Evolutionary conservation across 2,329 filamentous ascomycete genomes (phyloP), one percentile per base, ranked within the genome.

Genomic region (Daldinia eschscholtzii): DNA sequence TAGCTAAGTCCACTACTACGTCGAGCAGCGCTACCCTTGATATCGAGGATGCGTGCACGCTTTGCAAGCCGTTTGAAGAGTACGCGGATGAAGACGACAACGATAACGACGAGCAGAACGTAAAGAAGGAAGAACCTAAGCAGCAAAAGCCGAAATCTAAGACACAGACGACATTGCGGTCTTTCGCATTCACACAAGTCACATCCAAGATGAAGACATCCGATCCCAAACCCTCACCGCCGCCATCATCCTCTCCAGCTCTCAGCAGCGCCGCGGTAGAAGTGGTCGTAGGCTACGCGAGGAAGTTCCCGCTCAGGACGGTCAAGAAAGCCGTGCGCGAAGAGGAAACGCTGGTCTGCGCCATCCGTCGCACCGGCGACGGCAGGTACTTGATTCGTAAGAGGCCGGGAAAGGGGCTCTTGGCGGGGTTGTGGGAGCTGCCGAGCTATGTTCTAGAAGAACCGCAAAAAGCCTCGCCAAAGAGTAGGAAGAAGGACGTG

Each of bases 381-480:
- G 82, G 82, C 0, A 70, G 75, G 2, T 87, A 83, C 60, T 76
- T 88, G 2, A 79, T 88, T 59, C 83, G 83, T 15, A 82, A 82
- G 0, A 84, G 87, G 0, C 86, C 86, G 0, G 81, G 82, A 10
- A 88, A 85, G 73, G 87, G 87, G 0, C 80, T 88, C 0, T 77
- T 88, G 0, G 87, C 86, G 0, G 83, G 85, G 0, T 70, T 89
- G 4, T 88, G 87, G 87, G 86, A 89, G 68, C 81, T 89, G 5
- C 86, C 87, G 0, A 87, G 85, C 70, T 73, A 78, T 3, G 76
- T 78, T 0, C 65, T 87, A 0, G 71, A 77, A 0, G 74, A 74
- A 0, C 61, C 71, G 1, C 69, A 74, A n/a, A 70, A 74, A 37
- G 76, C 67, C 61, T 78, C 74, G 6, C 64, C 78, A 0, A 70